Conservation (phyloP, 2,329 filamentous ascomycete species). For the Neoascochyta sp. region DNA sequence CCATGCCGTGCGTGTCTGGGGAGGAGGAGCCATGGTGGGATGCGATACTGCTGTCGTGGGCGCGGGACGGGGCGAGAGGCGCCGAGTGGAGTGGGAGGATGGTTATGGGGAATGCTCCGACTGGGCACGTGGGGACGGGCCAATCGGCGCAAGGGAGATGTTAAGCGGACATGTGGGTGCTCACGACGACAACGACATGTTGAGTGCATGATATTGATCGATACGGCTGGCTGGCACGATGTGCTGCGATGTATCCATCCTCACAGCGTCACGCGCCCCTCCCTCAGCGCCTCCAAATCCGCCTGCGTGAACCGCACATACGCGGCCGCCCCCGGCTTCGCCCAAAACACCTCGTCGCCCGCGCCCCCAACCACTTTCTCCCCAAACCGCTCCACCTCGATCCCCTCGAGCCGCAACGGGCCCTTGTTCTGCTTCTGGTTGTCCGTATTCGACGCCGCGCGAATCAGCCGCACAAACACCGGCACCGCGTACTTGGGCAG, state of each 20-base stretch:
- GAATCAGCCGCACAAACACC: conserved; percentile 63
- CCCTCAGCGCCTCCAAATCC: conserved; percentile 16
- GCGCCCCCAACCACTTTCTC: conserved; percentile 22
- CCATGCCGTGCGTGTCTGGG: no score
- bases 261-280: conserved; percentile 13
- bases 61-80: no score
- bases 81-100: no score
- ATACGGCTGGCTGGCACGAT: no score
- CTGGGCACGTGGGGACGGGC: no score
- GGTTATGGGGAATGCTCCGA: no score
- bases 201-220: no score
- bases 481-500: conserved; percentile 72
- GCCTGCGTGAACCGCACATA: conserved; percentile 23
- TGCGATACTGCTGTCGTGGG: no score
- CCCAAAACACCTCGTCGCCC: conserved; percentile 28
- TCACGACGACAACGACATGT: no score
- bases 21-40: no score
- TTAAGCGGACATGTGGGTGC: no score
- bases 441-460: conserved; percentile 57
- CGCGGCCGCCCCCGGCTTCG: conserved; percentile 17
- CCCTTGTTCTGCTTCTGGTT: conserved; percentile 79
- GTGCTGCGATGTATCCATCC: neutral
- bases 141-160: no score
- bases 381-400: conserved; percentile 50
- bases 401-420: conserved; percentile 62